A percentile compares a stretch with the other conserved stretches of the same genome.
phyloP scores from a whole-genome alignment of 345 rosid genomes.

The Citrus australasica region DNA sequence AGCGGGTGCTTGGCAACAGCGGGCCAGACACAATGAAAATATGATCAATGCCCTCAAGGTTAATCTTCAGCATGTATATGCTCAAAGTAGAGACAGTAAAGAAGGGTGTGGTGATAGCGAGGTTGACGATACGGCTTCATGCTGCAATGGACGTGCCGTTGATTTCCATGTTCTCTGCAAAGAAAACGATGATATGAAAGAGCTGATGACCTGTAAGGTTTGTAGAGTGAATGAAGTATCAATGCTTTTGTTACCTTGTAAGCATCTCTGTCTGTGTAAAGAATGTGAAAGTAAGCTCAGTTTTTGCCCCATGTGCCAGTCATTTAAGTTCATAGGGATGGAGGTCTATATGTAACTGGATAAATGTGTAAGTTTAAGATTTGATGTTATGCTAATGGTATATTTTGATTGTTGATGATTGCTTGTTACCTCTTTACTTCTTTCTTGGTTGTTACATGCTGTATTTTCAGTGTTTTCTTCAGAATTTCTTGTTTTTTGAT shows the following conservation, averaged over 20 bases:
- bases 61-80: constrained; percentile 68
- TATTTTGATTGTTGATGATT: constrained; percentile 14
- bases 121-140: constrained; percentile 85
- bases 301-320: constrained; percentile 80
- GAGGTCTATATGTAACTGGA: constrained; percentile 70
- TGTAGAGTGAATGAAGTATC: constrained; percentile 68
- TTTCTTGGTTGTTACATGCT: neutral
- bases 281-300: constrained; percentile 82
- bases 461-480: neutral
- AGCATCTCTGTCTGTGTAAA: constrained; percentile 93
- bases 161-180: constrained; percentile 49
- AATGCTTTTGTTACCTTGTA: constrained; percentile 90
- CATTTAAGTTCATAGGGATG: constrained; percentile 70
- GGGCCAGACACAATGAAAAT: constrained; percentile 68
- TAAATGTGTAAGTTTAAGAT: constrained; percentile 13
- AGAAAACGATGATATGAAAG: constrained; percentile 33
- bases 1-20: constrained; percentile 78
- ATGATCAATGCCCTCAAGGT: constrained; percentile 60
- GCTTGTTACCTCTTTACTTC: constrained; percentile 2
- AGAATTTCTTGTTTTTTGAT: neutral
- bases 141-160: constrained; percentile 56
- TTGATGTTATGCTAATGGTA: constrained; percentile 18
- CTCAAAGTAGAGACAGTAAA: constrained; percentile 60
- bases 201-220: constrained; percentile 63
- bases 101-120: constrained; percentile 95